These are phyloP conservation scores for Ajuga reptans DNA, from an alignment of 305 asterid species.

Conservation along the genomic window DNA sequence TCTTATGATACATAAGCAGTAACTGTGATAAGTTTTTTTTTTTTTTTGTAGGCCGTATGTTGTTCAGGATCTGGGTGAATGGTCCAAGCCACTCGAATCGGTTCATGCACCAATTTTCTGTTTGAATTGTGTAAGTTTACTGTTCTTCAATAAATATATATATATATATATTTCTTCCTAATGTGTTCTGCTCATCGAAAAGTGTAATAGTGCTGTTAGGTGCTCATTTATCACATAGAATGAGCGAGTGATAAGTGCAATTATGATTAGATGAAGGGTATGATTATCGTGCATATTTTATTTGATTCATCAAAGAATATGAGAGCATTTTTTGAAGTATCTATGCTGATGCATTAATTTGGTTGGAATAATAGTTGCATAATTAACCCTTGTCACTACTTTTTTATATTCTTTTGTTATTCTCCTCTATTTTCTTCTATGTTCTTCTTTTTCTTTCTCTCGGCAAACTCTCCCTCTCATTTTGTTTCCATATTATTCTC, in stretches of 20 bases:
- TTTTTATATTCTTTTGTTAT: background rate
- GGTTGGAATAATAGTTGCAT: background rate
- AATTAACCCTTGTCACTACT: background rate
- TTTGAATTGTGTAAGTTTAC: constrained; percentile 21
- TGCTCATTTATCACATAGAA: background rate
- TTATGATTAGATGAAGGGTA: background rate
- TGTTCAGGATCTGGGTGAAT: constrained; percentile 26
- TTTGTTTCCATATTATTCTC: background rate
- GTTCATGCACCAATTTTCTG: constrained; percentile 7
- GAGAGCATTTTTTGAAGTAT: no score
- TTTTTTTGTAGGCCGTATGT: constrained; percentile 16
- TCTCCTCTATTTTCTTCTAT: background rate
- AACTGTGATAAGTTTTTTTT: background rate
- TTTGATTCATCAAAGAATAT: background rate
- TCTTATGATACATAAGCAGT: background rate
- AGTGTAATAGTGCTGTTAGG: background rate
- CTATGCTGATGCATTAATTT: background rate
- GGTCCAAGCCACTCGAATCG: constrained; percentile 19
- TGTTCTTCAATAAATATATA: background rate
- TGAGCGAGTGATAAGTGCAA: background rate
- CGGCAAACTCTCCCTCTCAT: background rate
- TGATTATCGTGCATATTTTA: background rate
- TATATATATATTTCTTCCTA: background rate
- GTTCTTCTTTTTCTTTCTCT: no score
- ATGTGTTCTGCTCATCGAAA: background rate